A percentile compares a stretch with the other conserved stretches of the same genome.
phyloP scores from a whole-genome alignment of 208 protist species.

The Crithidia fasciculata region DNA sequence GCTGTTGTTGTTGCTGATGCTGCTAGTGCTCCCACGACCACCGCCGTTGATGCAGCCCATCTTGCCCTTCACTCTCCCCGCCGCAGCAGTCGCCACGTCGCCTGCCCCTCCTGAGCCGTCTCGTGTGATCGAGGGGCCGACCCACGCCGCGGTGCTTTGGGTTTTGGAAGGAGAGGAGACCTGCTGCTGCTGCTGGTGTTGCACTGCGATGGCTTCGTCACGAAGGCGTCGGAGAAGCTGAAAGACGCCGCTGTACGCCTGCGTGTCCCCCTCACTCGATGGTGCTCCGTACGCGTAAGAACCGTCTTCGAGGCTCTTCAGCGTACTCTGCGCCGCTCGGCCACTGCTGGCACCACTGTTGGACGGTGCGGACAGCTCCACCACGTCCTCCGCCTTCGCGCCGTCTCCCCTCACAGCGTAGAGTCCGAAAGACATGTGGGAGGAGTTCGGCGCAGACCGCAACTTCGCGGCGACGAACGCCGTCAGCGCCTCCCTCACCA shows the following conservation, averaged over 20 bases:
- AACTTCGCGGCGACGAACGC: conserved; percentile 54
- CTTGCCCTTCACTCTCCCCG: neutral
- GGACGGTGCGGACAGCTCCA: conserved; percentile 36
- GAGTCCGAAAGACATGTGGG: conserved; percentile 36
- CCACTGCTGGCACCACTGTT: conserved; percentile 1
- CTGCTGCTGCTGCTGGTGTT: neutral
- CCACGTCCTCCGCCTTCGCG: conserved; percentile 5
- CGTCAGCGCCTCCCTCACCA: conserved; percentile 37
- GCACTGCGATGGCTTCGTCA: neutral
- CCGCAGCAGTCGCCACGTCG: neutral
- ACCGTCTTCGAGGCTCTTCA: neutral
- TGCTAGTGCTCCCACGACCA: too few species aligned
- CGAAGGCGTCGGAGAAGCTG: neutral
- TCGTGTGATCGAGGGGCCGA: too few species aligned
- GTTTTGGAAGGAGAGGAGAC: neutral
- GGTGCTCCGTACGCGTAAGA: neutral
- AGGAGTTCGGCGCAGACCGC: conserved; percentile 28
- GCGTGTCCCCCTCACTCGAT: neutral
- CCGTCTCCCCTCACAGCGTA: conserved; percentile 42
- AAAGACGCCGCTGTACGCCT: conserved; percentile 11
- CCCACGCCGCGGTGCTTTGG: neutral
- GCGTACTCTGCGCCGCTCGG: conserved; percentile 13
- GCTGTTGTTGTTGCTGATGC: too few species aligned
- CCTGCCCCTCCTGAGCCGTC: too few species aligned
- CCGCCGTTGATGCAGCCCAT: too few species aligned